phyloP scores from a whole-genome alignment of 148 eudicot genomes.

The Salicornia ramosissima region DNA sequence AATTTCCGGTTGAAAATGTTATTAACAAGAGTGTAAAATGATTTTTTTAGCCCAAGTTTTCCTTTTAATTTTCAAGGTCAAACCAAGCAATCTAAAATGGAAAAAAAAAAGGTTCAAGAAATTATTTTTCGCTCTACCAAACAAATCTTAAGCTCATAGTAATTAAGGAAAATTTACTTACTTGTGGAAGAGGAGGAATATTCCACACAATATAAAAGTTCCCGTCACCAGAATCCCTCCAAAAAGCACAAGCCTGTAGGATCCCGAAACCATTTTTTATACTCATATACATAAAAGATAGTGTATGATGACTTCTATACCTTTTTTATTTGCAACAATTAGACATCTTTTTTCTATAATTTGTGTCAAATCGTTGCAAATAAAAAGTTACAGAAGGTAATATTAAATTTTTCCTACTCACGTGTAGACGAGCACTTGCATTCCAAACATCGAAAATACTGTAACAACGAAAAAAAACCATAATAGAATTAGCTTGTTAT shows the following conservation, averaged over 20 bases:
- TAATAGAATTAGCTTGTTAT: conserved; percentile 4
- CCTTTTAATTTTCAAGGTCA: no score
- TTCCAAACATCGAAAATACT: conserved; percentile 80
- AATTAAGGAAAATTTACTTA: conserved; percentile 43
- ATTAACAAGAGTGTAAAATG: no score
- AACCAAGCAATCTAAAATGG: no score
- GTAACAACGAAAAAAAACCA: conserved; percentile 32
- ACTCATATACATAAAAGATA: conserved; percentile 1
- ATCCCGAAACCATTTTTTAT: no score
- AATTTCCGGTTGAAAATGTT: no score
- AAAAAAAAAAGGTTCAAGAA: no score
- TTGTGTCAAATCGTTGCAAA: no score
- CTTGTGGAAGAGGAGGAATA: conserved; percentile 91
- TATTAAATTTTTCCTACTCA: conserved; percentile 43
- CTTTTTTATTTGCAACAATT: no score
- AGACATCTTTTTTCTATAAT: no score
- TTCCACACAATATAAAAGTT: conserved; percentile 73
- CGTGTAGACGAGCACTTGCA: conserved; percentile 80
- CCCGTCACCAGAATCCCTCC: conserved; percentile 86
- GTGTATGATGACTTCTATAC: no score
- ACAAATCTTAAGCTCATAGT: background rate
- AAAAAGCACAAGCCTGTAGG: conserved; percentile 67
- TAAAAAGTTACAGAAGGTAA: background rate
- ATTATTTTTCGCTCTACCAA: no score
- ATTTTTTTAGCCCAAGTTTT: no score